Base-by-base conservation (phyloP, 805 yeast genomes). In the Ogataea zsoltii region DNA sequence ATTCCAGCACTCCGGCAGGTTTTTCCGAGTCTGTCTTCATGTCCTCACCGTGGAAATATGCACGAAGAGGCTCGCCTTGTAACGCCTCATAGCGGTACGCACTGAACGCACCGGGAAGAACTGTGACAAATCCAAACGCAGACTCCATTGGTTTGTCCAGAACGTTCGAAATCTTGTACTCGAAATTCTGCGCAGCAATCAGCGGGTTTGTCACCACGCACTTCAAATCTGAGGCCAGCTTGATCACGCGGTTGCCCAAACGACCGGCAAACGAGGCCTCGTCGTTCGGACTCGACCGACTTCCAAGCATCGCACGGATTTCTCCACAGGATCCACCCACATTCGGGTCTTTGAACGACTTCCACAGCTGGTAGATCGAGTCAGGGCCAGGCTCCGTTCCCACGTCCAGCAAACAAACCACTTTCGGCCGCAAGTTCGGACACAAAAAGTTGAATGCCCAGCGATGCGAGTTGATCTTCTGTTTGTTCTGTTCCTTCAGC, bases 301-400 rank as follows among this genome's bases (percentile, higher is more conserved):
- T 53, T 9, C 68, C 68, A 12, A 65, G 55, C 69, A 85, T 83
- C 1, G 95, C 92, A 52, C 83, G 81, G 67, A 92, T 91, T 65
- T 92, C 98, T 51, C 98, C 98, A 77, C 98, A 92, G 0, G 97
- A 96, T 40, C 98, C 98, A 11, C 96, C 98, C 25, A 92, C 95
- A 48, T 80, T 79, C 2, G 89, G 85, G 57, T 78, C 79, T 53
- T 81, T 74, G 62, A 92, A 92, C 28, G 91, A 79, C 62, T 83
- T 81, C 97, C 97, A 92, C 45, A 92, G 70, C 58, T 90, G 87
- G 65, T 85, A 91, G 50, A 92, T 83, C 2, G 97, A 85, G 53
- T 85, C 88, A 51, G 84, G 82, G 3, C 88, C 80, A 4, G 98
- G 96, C 65, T 85, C 85, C 1, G 98, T 92, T 60, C 98, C 98